Evolutionary conservation across 805 yeast genomes (phyloP).

Genomic region (Wickerhamiella sergipiensis): DNA sequence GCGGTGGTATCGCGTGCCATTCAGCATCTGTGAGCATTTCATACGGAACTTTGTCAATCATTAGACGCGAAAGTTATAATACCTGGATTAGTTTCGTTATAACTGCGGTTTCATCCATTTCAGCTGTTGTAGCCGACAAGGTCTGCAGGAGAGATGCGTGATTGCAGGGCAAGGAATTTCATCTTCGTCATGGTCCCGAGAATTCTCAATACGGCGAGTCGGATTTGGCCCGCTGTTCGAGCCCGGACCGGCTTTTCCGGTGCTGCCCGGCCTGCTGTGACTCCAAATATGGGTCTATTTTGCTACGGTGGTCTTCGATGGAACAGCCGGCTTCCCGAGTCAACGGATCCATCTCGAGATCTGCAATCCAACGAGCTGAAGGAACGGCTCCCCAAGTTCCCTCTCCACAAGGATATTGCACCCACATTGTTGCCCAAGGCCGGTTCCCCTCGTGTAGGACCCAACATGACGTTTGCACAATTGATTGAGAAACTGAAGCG

Average conservation of each 20-base stretch:
- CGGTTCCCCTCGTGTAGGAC: conserved; percentile 62
- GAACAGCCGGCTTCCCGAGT: conserved; percentile 11
- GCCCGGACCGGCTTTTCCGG: background rate
- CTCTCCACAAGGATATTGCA: conserved; percentile 46
- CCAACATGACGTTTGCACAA: conserved; percentile 40
- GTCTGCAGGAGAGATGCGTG: background rate
- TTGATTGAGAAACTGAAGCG: conserved; percentile 43
- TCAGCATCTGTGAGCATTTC: too few relatives aligned
- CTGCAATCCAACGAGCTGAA: conserved; percentile 31
- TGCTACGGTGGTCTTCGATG: background rate
- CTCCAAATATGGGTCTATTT: background rate
- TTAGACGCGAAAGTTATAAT: too few relatives aligned
- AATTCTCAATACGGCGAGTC: background rate
- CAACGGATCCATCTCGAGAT: conserved; percentile 12
- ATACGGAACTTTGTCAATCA: too few relatives aligned
- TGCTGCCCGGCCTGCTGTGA: background rate
- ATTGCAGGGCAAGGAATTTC: background rate
- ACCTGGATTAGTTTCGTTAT: too few relatives aligned
- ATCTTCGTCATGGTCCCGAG: background rate
- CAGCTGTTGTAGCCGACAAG: too few relatives aligned
- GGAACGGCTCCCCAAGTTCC: conserved; percentile 55
- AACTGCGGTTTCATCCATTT: too few relatives aligned
- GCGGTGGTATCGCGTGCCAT: too few relatives aligned
- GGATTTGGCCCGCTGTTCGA: background rate
- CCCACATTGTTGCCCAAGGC: conserved; percentile 64